These are phyloP conservation scores for Pichia sp. DNA, from an alignment of 1,139 yeast genomes.

Conservation along the genomic window DNA sequence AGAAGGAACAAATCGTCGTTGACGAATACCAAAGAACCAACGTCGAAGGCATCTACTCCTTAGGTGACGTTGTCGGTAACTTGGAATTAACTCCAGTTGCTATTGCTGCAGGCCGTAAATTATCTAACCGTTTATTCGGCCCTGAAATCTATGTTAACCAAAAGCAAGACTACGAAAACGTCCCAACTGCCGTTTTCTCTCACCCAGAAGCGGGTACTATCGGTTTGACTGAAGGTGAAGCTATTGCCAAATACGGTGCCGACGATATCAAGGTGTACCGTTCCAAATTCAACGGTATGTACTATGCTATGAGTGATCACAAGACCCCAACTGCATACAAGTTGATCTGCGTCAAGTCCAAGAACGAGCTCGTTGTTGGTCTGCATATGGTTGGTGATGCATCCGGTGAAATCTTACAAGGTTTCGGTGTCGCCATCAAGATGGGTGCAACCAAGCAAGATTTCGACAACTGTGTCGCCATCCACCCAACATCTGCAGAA, in stretches of 20 bases:
- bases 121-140: slow-evolving; percentile 90
- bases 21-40: slow-evolving; percentile 88
- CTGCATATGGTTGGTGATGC: slow-evolving; percentile 89
- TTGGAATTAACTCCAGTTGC: slow-evolving; percentile 98
- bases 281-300: slow-evolving; percentile 88
- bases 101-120: slow-evolving; percentile 95
- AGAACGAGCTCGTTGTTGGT: slow-evolving; percentile 92
- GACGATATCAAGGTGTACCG: slow-evolving; percentile 80
- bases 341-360: slow-evolving; percentile 65
- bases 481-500: slow-evolving; percentile 98
- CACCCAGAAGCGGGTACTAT: slow-evolving; percentile 98
- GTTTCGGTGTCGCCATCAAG: slow-evolving; percentile 95
- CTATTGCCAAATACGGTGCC: slow-evolving; percentile 74
- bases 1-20: slow-evolving; percentile 58
- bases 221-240: slow-evolving; percentile 80
- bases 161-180: slow-evolving; percentile 79
- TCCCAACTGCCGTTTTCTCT: slow-evolving; percentile 91
- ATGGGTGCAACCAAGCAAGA: slow-evolving; percentile 98
- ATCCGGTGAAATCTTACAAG: slow-evolving; percentile 92
- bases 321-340: slow-evolving; percentile 91
- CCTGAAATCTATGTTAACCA: slow-evolving; percentile 61
- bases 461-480: slow-evolving; percentile 94
- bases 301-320: slow-evolving; percentile 82
- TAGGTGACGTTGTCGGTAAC: slow-evolving; percentile 93
- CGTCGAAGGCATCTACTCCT: slow-evolving; percentile 69